phyloP scores from a whole-genome alignment of 371 early-diverging fungal genomes.

The Syncephalis plumigaleata region DNA sequence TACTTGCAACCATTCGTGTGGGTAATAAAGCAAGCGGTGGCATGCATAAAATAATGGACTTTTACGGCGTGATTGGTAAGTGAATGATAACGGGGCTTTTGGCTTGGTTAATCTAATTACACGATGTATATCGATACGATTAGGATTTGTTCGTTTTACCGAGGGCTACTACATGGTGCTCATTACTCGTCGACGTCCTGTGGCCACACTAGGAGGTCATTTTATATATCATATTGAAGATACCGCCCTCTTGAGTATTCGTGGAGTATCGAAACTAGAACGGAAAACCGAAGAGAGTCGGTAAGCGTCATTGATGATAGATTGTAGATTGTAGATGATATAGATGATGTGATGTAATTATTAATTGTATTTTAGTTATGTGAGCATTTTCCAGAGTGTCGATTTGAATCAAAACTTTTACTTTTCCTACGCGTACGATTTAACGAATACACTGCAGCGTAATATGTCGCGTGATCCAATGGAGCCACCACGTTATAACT shows the following conservation, averaged over 20 bases:
- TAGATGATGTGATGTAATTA: background rate
- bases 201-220: conserved; percentile 88
- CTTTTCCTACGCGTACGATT: conserved; percentile 86
- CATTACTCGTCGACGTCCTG: conserved; percentile 73
- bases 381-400: conserved; percentile 62
- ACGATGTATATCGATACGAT: conserved; percentile 7
- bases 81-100: too few species aligned
- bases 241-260: conserved; percentile 58
- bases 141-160: conserved; percentile 79
- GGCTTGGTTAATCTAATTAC: background rate
- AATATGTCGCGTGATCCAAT: conserved; percentile 41
- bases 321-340: background rate
- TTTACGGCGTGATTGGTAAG: conserved; percentile 49
- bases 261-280: conserved; percentile 42
- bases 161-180: conserved; percentile 84
- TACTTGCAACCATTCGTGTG: conserved; percentile 63
- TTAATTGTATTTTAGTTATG: conserved; percentile 26
- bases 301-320: too few species aligned
- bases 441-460: conserved; percentile 77
- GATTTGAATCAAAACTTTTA: conserved; percentile 79
- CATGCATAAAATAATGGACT: conserved; percentile 38
- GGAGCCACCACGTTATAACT: conserved; percentile 22
- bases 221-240: conserved; percentile 90
- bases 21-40: conserved; percentile 68
- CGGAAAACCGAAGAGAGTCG: conserved; percentile 62